Conservation (phyloP, 2,329 filamentous ascomycete species). For the Microdochium paspali region DNA sequence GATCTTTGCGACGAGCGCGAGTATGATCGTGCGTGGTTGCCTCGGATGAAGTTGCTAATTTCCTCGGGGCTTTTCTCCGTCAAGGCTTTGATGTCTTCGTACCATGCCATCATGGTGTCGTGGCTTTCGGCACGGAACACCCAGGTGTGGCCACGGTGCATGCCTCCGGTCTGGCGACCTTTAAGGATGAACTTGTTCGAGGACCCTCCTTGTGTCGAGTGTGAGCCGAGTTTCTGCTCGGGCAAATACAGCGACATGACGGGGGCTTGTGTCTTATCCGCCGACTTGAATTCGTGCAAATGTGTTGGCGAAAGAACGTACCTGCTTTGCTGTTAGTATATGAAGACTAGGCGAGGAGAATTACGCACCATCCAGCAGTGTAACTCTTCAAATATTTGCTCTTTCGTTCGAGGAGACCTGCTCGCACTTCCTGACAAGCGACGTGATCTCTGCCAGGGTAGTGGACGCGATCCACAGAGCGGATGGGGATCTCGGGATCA, state of each 20-base stretch:
- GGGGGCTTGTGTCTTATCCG: conserved; percentile 81
- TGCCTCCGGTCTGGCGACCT: conserved; percentile 81
- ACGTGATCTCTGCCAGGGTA: conserved; percentile 88
- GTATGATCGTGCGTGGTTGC: conserved; percentile 62
- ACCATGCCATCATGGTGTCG: conserved; percentile 97
- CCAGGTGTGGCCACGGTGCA: conserved; percentile 76
- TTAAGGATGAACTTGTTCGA: conserved; percentile 98
- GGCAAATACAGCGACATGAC: conserved; percentile 94
- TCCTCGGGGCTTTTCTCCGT: conserved; percentile 86
- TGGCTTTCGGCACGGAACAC: conserved; percentile 64
- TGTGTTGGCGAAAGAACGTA: conserved; percentile 95
- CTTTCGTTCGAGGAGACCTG: conserved; percentile 90
- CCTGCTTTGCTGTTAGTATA: conserved; percentile 37
- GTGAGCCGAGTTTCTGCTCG: conserved; percentile 91
- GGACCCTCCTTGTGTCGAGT: conserved; percentile 70
- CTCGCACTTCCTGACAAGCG: conserved; percentile 72
- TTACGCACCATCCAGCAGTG: conserved; percentile 77
- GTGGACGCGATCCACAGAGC: conserved; percentile 71
- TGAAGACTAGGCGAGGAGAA: neutral
- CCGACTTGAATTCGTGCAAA: conserved; percentile 98
- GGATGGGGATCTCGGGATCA: conserved; percentile 70
- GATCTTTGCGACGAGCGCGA: conserved; percentile 57
- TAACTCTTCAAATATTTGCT: conserved; percentile 99
- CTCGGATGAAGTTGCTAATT: conserved; percentile 76
- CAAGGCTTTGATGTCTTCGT: conserved; percentile 81